phyloP scores from a whole-genome alignment of 495 filamentous ascomycete species.

The Daldinia grandis region DNA sequence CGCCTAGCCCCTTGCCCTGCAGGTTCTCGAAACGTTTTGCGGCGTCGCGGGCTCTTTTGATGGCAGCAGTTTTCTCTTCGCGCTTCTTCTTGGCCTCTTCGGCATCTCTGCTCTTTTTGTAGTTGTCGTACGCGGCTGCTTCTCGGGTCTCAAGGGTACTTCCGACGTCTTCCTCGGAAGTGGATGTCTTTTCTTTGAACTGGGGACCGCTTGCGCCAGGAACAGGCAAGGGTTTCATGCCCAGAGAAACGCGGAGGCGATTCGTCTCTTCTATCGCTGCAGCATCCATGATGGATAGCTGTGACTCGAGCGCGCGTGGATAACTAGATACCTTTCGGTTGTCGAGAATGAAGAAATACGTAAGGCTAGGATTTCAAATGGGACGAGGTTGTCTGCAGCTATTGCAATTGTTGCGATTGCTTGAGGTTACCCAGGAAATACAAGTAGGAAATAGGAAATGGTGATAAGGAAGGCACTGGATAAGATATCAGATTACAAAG shows the following conservation, averaged over 20 bases:
- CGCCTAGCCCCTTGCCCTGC: constrained; percentile 81
- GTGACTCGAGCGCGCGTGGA: background rate
- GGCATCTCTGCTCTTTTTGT: constrained; percentile 61
- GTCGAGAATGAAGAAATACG: background rate
- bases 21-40: constrained; percentile 77
- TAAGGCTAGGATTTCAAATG: background rate
- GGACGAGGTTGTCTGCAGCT: background rate
- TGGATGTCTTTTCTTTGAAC: constrained; percentile 44
- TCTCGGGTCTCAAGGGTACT: constrained; percentile 85
- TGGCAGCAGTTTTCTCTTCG: constrained; percentile 76
- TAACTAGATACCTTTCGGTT: background rate
- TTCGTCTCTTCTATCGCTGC: constrained; percentile 94
- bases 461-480: background rate
- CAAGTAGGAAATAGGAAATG: no score
- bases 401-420: background rate
- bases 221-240: constrained; percentile 89
- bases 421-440: no score
- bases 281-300: constrained; percentile 70
- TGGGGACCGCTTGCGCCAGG: constrained; percentile 65
- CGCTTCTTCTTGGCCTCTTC: constrained; percentile 75
- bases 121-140: constrained; percentile 75
- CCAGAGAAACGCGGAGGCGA: constrained; percentile 86
- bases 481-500: background rate
- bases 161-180: constrained; percentile 62
- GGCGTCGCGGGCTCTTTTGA: constrained; percentile 88